These are phyloP conservation scores for Suillus placidus DNA, from an alignment of 768 basidiomycete genomes.

Conservation along the genomic window DNA sequence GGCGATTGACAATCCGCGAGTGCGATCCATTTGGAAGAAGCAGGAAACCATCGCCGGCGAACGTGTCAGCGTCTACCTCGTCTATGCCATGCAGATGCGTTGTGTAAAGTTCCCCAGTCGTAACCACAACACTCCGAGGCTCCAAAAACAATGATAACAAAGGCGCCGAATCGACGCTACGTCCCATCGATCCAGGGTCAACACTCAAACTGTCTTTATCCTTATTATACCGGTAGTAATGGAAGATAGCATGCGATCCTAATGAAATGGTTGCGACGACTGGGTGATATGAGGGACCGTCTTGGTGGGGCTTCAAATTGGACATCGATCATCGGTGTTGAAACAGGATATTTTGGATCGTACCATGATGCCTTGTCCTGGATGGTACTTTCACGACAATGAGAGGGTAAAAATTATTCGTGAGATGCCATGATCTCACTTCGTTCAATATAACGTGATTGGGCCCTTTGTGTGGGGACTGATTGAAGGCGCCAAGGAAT, in stretches of 20 bases:
- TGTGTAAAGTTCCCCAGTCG: slow-evolving; percentile 67
- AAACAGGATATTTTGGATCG: slow-evolving; percentile 24
- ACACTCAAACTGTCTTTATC: slow-evolving; percentile 21
- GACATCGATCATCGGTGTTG: slow-evolving; percentile 3
- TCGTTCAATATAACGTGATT: slow-evolving; percentile 94
- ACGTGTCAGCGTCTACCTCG: slow-evolving; percentile 51
- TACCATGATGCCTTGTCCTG: slow-evolving; percentile 95
- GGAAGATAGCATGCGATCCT: slow-evolving; percentile 79
- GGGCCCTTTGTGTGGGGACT: slow-evolving; percentile 65
- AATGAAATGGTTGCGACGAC: slow-evolving; percentile 91
- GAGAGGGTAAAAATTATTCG: slow-evolving; percentile 18
- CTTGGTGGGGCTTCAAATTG: slow-evolving; percentile 78
- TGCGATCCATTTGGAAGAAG: slow-evolving; percentile 31
- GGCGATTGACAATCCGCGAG: slow-evolving; percentile 59
- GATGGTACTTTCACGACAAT: slow-evolving; percentile 58
- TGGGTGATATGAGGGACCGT: slow-evolving; percentile 86
- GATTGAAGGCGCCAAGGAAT: slow-evolving; percentile 62
- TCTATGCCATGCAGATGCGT: slow-evolving; percentile 84
- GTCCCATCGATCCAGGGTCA: slow-evolving; percentile 39
- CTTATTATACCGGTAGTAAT: slow-evolving; percentile 77
- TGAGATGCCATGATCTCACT: slow-evolving; percentile 39
- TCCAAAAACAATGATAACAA: slow-evolving; percentile 78
- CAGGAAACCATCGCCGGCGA: slow-evolving; percentile 30
- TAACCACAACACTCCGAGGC: slow-evolving; percentile 83
- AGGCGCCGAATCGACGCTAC: slow-evolving; percentile 64